Evolutionary conservation across 1,139 yeast genomes (phyloP), one percentile per base, ranked within the genome.

Genomic region (Scheffersomyces cryptocercus): DNA sequence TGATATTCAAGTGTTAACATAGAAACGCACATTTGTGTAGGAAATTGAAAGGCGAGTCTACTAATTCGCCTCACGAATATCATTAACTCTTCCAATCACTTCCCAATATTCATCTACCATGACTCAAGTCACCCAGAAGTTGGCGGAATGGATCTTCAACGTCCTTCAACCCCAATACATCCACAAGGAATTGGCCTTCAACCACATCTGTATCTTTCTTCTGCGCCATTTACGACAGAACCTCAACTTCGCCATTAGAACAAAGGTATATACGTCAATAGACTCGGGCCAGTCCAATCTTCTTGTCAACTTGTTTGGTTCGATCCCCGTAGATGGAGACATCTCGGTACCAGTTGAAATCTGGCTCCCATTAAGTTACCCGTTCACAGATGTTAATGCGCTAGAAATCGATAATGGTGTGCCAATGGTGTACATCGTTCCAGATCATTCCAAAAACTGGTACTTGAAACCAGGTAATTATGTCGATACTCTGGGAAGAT

Each of bases 331-430:
- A 1, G 48, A 52, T 11, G 54, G 60, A 5, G 55, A 58, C 1
- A 66, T 70, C 42, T 59, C 68, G 16, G 73, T 83, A n/a, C 90
- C 91, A 0, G 60, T 88, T 10, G 82, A 82, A 46, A 65, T 90
- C 3, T 90, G 96, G 96, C 58, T 91, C 1, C 96, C 96, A 0
- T 73, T 75, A 32, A 68, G 73, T 26, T 88, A 88, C 55, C 96
- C 97, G 0, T 31, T 20, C 13, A 14, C 15, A 14, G 10, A 15
- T 5, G 15, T 14, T 8, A 24, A 35, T 13, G 5, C 42, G 1
- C 52, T 51, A 14, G 50, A 48, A 4, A 56, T 52, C n/a, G 42
- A 44, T 9, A 55, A 56, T 35, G 73, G 73, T 3, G 75, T 83
- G 1, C 97, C 97, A 0, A 56, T 81, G 16, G 76, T 81, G 0